phyloP scores from a whole-genome alignment of 441 rosid genomes.

The Isatis lusitanica region DNA sequence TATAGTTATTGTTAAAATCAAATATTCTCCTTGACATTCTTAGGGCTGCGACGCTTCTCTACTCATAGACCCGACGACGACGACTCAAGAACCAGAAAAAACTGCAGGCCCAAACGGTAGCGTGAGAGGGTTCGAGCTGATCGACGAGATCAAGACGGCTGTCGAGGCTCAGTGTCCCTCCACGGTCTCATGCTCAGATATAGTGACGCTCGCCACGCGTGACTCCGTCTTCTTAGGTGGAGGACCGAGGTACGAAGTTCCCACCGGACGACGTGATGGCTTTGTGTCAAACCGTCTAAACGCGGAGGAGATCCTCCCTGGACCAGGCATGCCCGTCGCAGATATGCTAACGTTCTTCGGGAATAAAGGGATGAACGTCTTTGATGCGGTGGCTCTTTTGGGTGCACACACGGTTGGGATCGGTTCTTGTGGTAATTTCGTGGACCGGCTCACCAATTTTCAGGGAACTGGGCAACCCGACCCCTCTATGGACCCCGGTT shows the following conservation, averaged over 20 bases:
- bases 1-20: not conserved
- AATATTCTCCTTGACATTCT: not conserved
- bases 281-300: conserved; percentile 38
- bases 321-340: conserved; percentile 39
- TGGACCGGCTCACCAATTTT: conserved; percentile 42
- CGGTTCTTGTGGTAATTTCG: conserved; percentile 53
- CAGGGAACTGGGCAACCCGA: conserved; percentile 49
- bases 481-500: conserved; percentile 51
- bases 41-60: conserved; percentile 83
- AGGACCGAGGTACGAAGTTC: conserved; percentile 49
- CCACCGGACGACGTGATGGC: conserved; percentile 70
- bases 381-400: conserved; percentile 59
- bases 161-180: conserved; percentile 58
- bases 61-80: conserved; percentile 51
- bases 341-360: conserved; percentile 42
- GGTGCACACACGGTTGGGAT: conserved; percentile 73
- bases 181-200: conserved; percentile 69
- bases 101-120: conserved; percentile 50
- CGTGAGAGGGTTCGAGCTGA: conserved; percentile 57
- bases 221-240: conserved; percentile 59
- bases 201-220: conserved; percentile 61
- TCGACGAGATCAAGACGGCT: conserved; percentile 53
- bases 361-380: conserved; percentile 39
- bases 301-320: conserved; percentile 48
- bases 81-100: conserved; percentile 44